Evolutionary conservation across 768 basidiomycete species (phyloP), one percentile per base, ranked within the genome.

Genomic region (Floccularia luteovirens): DNA sequence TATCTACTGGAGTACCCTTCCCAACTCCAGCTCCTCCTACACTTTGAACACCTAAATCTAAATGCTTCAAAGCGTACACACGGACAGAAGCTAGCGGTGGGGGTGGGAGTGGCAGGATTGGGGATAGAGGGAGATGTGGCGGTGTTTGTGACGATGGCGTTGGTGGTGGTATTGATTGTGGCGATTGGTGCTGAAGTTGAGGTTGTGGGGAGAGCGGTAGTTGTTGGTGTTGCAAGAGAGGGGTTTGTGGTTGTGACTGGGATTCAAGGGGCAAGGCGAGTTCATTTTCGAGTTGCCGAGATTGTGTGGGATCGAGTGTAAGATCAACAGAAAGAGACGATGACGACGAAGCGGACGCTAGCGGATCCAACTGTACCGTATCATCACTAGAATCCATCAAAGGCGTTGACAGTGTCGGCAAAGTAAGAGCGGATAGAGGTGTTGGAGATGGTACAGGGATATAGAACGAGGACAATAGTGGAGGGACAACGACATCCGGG

Each of bases 1-100:
- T 45, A 43, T 65, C 55, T 1, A 58, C 51, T n/a, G 63, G 63
- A 31, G 63, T 65, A 10, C 63, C 61, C 21, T 53, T 41, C 19
- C 63, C 60, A n/a, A 59, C 50, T n/a, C 56, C 36, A 25, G 46
- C 58, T 5, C 38, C 39, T 17, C 57, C 57, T n/a, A n/a, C n/a
- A n/a, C n/a, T n/a, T n/a, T n/a, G n/a, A n/a, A n/a, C n/a, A n/a
- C n/a, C n/a, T 32, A 57, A 43, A 45, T 62, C 59, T 12, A 50
- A 44, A 22, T 53, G 47, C 14, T 54, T 44, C 37, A 65, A 37
- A 28, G 48, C 47, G 14, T 46, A 43, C 34, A 62, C 61, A 1
- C 53, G 57, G 23, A 65, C 54, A 3, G 54, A 54, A 3, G 53
- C 52, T 34, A 65, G 44, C n/a, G 50, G 41, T n/a, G 63, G 63